Base-by-base conservation (phyloP, 306 rosid species). In the Comarum palustre region DNA sequence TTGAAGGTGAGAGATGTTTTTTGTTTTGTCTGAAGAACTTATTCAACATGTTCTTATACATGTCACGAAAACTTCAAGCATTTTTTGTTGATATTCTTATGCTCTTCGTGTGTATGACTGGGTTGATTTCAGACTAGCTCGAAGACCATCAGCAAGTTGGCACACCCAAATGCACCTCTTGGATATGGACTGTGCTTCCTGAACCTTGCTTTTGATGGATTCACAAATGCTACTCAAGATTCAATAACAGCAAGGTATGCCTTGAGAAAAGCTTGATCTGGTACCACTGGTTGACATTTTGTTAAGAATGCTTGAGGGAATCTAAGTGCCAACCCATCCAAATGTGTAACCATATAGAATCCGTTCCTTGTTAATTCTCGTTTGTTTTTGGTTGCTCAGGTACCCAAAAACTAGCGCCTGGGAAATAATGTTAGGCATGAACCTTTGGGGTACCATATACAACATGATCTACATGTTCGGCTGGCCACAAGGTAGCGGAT, bases 171-270 rank as follows among this genome's bases (percentile, higher is more conserved):
- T 78, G 96, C 93, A n/a, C 96, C 97, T 66, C 88, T 95, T 74
- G 99, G 99, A 62, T 95, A 95, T 69, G 96, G 96, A 55, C 85
- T 95, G 60, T 95, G 99, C 80, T 91, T 88, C 81, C 83, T 95
- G 34, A 95, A 95, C 86, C 97, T 95, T 70, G 90, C 96, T 46
- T 95, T 95, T 87, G 99, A 95, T 81, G 99, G 99, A 76, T 95
- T 95, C 81, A 95, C 99, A 50, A 95, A 95, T 86, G 99, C 99
- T 42, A 95, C 99, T 79, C 99, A 95, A 83, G 99, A 95, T 90
- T 95, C 99, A 73, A 84, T 95, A 79, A 83, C 78, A 52, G 70
- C 84, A 69, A 88, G 97, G 99, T 95, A 81, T 73, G 31, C 51
- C 2, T 67, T 48, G 58, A 66, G 60, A 74, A 55, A 22, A 31